Conservation (phyloP, 148 eudicot genomes). For the Suaeda aralocaspica region DNA sequence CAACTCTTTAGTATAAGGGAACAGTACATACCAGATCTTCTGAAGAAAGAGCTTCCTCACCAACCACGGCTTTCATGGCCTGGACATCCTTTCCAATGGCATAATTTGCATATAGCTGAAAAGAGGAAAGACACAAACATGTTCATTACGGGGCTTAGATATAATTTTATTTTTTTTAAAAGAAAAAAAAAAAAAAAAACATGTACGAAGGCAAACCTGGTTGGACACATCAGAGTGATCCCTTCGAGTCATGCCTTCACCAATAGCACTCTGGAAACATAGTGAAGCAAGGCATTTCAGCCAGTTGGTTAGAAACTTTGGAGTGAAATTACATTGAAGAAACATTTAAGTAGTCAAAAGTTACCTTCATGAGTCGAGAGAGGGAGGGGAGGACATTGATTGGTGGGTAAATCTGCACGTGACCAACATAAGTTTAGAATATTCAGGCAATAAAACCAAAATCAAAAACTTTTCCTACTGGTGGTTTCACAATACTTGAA, state of each 20-base stretch:
- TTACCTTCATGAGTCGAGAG: constrained; percentile 96
- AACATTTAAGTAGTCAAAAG: background rate
- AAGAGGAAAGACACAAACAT: background rate
- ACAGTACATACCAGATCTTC: constrained; percentile 71
- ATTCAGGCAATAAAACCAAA: constrained; percentile 6
- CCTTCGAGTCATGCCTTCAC: constrained; percentile 99
- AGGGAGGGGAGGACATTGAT: constrained; percentile 97
- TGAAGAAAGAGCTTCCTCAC: constrained; percentile 99
- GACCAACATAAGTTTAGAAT: constrained; percentile 3
- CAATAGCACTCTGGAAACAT: constrained; percentile 86
- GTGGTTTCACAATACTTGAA: background rate
- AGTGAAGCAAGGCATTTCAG: background rate
- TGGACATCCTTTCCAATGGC: constrained; percentile 99
- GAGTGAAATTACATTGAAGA: background rate
- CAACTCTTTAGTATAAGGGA: background rate
- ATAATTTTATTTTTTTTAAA: no score
- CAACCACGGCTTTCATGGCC: constrained; percentile 99
- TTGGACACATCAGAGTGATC: constrained; percentile 99
- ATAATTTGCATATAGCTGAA: constrained; percentile 93
- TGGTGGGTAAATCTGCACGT: constrained; percentile 89
- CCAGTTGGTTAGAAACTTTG: background rate
- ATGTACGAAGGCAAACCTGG: constrained; percentile 44
- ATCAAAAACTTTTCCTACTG: background rate
- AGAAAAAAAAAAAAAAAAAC: background rate
- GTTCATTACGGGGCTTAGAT: background rate